Conservation (phyloP, 176 grass and related monocot genomes). For the Calamus simplicifolius region DNA sequence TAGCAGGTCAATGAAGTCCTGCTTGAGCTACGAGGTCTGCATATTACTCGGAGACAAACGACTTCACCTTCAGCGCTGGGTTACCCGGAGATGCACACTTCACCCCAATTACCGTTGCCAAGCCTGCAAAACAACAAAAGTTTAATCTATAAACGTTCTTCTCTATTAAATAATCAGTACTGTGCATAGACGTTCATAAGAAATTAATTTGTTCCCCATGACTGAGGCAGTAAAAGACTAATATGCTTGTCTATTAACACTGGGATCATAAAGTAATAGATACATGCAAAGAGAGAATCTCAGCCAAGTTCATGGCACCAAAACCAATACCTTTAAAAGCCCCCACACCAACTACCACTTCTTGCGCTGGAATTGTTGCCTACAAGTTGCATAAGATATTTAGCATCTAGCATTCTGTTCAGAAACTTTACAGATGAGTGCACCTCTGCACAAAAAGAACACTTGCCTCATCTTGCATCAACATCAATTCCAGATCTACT, state of each 20-base stretch:
- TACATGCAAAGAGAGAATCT: too few species aligned
- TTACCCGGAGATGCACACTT: constrained; percentile 50
- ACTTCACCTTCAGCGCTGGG: constrained; percentile 53
- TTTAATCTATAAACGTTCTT: too few species aligned
- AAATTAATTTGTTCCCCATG: too few species aligned
- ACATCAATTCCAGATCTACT: neutral
- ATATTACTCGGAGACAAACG: constrained; percentile 53
- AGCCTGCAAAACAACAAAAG: constrained; percentile 12
- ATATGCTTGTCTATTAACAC: too few species aligned
- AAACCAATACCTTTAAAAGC: constrained; percentile 32
- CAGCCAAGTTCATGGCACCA: neutral
- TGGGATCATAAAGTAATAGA: too few species aligned
- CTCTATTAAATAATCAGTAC: too few species aligned
- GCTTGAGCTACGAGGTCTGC: constrained; percentile 27
- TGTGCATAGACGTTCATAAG: too few species aligned
- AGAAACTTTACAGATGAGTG: too few species aligned
- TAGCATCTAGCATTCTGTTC: neutral
- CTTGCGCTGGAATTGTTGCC: constrained; percentile 21
- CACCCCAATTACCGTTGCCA: constrained; percentile 53
- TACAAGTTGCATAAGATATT: constrained; percentile 23
- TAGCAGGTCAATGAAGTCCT: constrained; percentile 17
- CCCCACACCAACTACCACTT: constrained; percentile 16
- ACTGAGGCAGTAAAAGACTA: too few species aligned
- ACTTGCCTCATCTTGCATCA: constrained; percentile 30
- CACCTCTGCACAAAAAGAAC: neutral